phyloP scores from a whole-genome alignment of 805 yeast genomes.

The Metschnikowia borealis region DNA sequence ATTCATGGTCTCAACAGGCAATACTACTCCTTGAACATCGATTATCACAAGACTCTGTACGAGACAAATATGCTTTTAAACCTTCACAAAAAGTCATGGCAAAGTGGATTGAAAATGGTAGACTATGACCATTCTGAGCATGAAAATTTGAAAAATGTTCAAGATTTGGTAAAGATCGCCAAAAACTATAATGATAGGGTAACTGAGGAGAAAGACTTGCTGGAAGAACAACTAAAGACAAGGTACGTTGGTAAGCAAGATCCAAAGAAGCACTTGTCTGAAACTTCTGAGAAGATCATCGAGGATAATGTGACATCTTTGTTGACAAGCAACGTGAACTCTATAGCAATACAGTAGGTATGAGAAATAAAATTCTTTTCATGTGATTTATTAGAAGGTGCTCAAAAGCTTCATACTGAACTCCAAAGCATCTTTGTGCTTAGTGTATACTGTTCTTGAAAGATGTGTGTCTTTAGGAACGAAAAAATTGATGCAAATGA shows the following conservation, averaged over 20 bases:
- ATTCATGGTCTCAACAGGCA: conserved; percentile 97
- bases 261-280: conserved; percentile 94
- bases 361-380: neutral
- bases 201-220: conserved; percentile 83
- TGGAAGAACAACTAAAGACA: conserved; percentile 86
- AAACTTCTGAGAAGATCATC: conserved; percentile 77
- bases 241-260: conserved; percentile 98
- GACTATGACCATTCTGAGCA: conserved; percentile 78
- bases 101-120: conserved; percentile 75
- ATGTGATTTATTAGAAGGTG: conserved; percentile 3
- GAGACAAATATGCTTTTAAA: conserved; percentile 94
- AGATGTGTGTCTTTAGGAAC: conserved; percentile 6
- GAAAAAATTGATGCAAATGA: conserved; percentile 10
- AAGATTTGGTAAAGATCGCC: conserved; percentile 83
- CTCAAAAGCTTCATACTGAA: conserved; percentile 9
- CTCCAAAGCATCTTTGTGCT: conserved; percentile 8
- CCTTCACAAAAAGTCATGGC: conserved; percentile 94
- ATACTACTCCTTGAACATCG: conserved; percentile 92
- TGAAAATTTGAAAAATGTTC: conserved; percentile 66
- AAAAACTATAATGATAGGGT: conserved; percentile 85
- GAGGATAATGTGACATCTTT: conserved; percentile 89
- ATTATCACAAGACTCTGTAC: conserved; percentile 84
- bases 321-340: conserved; percentile 83
- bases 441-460: neutral
- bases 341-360: conserved; percentile 74